Base-by-base conservation (phyloP, 2,329 filamentous ascomycete genomes). In the Huntiella savannae region DNA sequence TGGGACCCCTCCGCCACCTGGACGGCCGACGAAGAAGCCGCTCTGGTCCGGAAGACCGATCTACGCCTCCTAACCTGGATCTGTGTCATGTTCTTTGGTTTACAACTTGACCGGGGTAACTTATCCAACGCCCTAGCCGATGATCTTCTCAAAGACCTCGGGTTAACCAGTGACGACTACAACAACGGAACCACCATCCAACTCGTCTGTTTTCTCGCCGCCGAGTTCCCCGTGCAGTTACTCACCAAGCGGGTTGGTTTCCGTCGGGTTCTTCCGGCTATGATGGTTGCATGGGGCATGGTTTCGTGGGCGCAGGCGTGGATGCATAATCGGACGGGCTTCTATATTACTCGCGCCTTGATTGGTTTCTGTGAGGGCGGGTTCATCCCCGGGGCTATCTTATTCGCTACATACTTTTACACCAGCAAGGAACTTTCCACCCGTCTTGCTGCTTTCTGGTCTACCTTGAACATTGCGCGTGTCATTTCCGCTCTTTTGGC, bases 401-500 rank as follows among this genome's bases (percentile, higher is more conserved):
- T 79, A 1, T 82, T 80, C 57, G 65, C 80, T 1, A 76, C 73
- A 2, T 84, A 84, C 58, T 85, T 79, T 59, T 85, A 82, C 62
- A 83, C 71, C 3, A 73, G 72, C 1, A 67, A 66, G 45, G 80
- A 85, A 55, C 62, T 85, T 1, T 76, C 79, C 0, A 67, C 72
- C 32, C 71, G 81, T 0, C 63, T 85, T 7, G 74, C 75, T 38
- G 77, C 68, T 54, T 84, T 84, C 59, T 85, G 79, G 80, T 65
- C 64, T 1, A 67, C 65, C 2, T 58, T 68, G 19, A 67, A 64
- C 45, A 53, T 65, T 35, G 60, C 61, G 4, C 55, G 58, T 54
- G 39, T 41, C 4, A 46, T 45, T 11, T 40, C 45, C 4, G 47
- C 47, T 2, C 40, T 83, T 1, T 65, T 83, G 1, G 79, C 79